These are phyloP conservation scores for Hirsutella thompsonii DNA, from an alignment of 2,329 filamentous ascomycete genomes.

Conservation along the genomic window DNA sequence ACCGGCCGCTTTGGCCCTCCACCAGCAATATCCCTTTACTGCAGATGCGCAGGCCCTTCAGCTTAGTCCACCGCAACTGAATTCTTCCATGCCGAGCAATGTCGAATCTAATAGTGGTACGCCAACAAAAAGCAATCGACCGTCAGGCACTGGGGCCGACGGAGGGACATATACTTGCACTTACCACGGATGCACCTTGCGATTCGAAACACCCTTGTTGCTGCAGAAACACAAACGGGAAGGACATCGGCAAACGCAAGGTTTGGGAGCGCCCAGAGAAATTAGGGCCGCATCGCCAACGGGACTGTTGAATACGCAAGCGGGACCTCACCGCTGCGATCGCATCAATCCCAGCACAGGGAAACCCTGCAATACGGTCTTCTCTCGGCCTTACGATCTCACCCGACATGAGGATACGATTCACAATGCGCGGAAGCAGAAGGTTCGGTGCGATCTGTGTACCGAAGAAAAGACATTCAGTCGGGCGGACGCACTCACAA, in stretches of 20 bases:
- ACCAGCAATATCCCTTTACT: neutral
- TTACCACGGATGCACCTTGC: conserved; percentile 76
- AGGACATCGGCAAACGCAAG: conserved; percentile 67
- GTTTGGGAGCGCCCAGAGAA: conserved; percentile 14
- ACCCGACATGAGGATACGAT: conserved; percentile 96
- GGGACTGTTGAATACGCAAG: conserved; percentile 65
- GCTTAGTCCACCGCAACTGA: conserved; percentile 22
- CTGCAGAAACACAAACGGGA: conserved; percentile 95
- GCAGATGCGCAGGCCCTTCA: neutral
- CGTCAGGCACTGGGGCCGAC: conserved; percentile 55
- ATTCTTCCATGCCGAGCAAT: conserved; percentile 32
- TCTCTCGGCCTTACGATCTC: conserved; percentile 91
- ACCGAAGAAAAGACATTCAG: conserved; percentile 97
- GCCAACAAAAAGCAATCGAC: conserved; percentile 30
- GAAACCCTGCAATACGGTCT: conserved; percentile 87
- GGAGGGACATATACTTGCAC: conserved; percentile 92
- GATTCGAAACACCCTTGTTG: conserved; percentile 77
- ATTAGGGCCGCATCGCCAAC: conserved; percentile 28
- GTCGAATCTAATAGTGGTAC: conserved; percentile 21
- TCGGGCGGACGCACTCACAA: conserved; percentile 82
- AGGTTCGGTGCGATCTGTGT: conserved; percentile 85
- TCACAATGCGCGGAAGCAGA: conserved; percentile 87
- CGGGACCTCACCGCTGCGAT: conserved; percentile 85
- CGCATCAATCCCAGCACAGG: conserved; percentile 89
- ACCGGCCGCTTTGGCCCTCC: neutral